A percentile compares a stretch with the other conserved stretches of the same genome.
Conservation (phyloP, 208 protist genomes). For the Strigomonas galati region DNA sequence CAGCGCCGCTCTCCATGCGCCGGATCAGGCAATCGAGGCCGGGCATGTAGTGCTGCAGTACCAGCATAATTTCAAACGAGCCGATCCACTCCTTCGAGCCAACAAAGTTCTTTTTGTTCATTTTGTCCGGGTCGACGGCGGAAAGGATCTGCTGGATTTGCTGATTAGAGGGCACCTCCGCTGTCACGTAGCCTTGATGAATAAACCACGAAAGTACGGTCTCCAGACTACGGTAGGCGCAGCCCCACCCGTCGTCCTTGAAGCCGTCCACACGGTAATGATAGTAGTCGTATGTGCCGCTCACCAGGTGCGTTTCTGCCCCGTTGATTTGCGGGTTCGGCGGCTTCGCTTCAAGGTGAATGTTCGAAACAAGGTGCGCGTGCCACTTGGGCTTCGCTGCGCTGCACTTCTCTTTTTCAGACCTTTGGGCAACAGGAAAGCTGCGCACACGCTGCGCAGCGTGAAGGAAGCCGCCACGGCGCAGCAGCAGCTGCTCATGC, state of each 20-base stretch:
- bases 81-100: constrained; percentile 95
- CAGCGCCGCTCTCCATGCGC: constrained; percentile 73
- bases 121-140: constrained; percentile 79
- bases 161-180: constrained; percentile 51
- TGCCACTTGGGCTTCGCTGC: not conserved
- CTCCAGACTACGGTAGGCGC: constrained; percentile 92
- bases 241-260: constrained; percentile 95
- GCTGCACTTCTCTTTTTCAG: not conserved
- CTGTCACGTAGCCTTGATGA: constrained; percentile 41
- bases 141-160: constrained; percentile 88
- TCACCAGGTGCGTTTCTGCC: constrained; percentile 43
- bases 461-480: constrained; percentile 33
- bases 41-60: constrained; percentile 76
- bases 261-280: constrained; percentile 94
- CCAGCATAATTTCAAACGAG: constrained; percentile 90
- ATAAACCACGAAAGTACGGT: constrained; percentile 86
- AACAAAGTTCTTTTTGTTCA: constrained; percentile 72
- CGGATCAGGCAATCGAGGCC: constrained; percentile 85
- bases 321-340: constrained; percentile 22
- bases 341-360: constrained; percentile 25
- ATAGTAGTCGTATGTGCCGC: constrained; percentile 92
- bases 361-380: constrained; percentile 46
- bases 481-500: constrained; percentile 55
- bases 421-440: too few relatives aligned
- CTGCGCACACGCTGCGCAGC: not conserved